phyloP scores from a whole-genome alignment of 352 stramenopile genomes.

The Globisporangium paroecandrum region DNA sequence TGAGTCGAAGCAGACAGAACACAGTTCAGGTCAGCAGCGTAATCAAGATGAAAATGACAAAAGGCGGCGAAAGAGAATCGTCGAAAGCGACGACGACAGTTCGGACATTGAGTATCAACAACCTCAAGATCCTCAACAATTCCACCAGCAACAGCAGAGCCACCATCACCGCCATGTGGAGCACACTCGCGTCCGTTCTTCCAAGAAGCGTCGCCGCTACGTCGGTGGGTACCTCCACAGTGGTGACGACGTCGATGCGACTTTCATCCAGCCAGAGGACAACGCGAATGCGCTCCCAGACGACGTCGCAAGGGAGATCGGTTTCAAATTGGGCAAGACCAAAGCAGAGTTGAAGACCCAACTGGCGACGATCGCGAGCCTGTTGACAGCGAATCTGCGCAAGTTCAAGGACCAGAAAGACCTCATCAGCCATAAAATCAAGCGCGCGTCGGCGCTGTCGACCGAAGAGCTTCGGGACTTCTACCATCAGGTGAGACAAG shows the following conservation, averaged over 20 bases:
- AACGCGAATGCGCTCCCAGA: constrained; percentile 69
- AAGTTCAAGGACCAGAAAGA: constrained; percentile 22
- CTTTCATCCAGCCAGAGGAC: constrained; percentile 85
- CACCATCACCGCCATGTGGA: constrained; percentile 14
- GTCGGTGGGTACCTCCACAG: constrained; percentile 71
- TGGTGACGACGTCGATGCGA: constrained; percentile 50
- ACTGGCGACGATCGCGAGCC: constrained; percentile 26
- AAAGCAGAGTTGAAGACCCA: constrained; percentile 34
- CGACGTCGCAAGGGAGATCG: constrained; percentile 61
- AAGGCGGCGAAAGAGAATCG: constrained; percentile 10
- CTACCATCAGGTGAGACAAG: constrained; percentile 13
- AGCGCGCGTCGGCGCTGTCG: constrained; percentile 13
- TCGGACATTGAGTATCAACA: not conserved
- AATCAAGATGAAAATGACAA: not conserved
- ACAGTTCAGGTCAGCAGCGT: not conserved
- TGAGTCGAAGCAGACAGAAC: not conserved
- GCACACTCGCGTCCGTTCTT: constrained; percentile 6
- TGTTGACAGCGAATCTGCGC: constrained; percentile 40
- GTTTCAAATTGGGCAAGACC: constrained; percentile 45
- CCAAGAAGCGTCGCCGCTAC: constrained; percentile 38
- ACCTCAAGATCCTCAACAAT: not conserved
- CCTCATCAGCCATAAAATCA: constrained; percentile 17
- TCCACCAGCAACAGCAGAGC: not conserved
- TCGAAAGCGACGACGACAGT: constrained; percentile 30
- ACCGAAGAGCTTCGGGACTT: constrained; percentile 16